phyloP scores from a whole-genome alignment of 208 protist genomes.

The Acanthamoeba sp. region DNA sequence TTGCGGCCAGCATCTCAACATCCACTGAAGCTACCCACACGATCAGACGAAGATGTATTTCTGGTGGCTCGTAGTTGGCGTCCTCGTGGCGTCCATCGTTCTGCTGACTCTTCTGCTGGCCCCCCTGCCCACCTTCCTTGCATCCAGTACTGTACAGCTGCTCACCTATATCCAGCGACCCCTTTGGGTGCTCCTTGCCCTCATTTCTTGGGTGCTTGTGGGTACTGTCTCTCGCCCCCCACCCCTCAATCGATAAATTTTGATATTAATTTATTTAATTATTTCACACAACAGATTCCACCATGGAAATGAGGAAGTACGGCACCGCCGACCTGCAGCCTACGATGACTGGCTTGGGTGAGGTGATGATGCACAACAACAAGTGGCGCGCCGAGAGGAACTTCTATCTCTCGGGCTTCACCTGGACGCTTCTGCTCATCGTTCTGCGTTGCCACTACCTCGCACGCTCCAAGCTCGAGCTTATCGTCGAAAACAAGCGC shows the following conservation, averaged over 20 bases:
- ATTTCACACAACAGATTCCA: not conserved
- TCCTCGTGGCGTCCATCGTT: not conserved
- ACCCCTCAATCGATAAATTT: not conserved
- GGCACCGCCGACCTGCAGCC: not conserved
- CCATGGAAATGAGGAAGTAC: not conserved
- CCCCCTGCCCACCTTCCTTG: not conserved
- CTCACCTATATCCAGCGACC: not conserved
- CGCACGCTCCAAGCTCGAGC: conserved; percentile 14
- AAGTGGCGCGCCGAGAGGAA: conserved; percentile 22
- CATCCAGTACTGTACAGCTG: not conserved
- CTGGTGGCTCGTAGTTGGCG: conserved; percentile 30
- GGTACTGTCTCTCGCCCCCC: not conserved
- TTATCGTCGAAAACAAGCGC: not conserved
- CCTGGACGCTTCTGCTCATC: not conserved
- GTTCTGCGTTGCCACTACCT: conserved; percentile 39
- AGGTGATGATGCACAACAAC: not conserved
- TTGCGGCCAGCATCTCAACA: too few species aligned
- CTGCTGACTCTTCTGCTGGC: not conserved
- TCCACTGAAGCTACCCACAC: too few species aligned
- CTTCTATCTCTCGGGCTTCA: not conserved
- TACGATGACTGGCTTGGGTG: not conserved
- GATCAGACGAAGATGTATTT: too few species aligned
- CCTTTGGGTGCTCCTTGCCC: not conserved
- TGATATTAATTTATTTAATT: not conserved
- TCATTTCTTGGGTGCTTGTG: not conserved